Conservation (phyloP, 352 stramenopile species). For the Globisporangium canariense region DNA sequence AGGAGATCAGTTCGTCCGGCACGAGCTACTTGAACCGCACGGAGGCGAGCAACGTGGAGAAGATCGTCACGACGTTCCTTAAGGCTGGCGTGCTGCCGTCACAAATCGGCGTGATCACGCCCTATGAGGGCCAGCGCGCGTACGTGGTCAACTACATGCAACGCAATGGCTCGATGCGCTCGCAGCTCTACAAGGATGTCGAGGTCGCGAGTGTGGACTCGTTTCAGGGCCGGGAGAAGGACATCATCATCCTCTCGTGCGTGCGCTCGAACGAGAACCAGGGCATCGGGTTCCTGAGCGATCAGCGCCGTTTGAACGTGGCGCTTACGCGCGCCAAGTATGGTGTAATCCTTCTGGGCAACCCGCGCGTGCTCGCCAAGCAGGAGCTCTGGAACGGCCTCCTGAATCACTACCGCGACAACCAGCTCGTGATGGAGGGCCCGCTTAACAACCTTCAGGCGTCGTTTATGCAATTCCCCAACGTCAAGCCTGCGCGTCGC, state of each 20-base stretch:
- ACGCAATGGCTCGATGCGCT: slow-evolving; percentile 91
- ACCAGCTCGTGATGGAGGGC: slow-evolving; percentile 94
- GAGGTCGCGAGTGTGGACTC: slow-evolving; percentile 99
- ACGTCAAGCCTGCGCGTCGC: slow-evolving; percentile 39
- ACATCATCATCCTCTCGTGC: slow-evolving; percentile 98
- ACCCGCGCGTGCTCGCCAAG: slow-evolving; percentile 96
- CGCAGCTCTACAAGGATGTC: slow-evolving; percentile 96
- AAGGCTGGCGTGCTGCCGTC: slow-evolving; percentile 88
- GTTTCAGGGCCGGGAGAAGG: slow-evolving; percentile 99
- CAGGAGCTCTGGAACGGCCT: slow-evolving; percentile 96
- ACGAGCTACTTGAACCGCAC: slow-evolving; percentile 99
- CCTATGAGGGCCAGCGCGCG: slow-evolving; percentile 97
- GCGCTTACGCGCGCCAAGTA: slow-evolving; percentile 98
- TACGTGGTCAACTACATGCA: slow-evolving; percentile 99
- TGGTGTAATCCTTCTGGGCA: slow-evolving; percentile 97
- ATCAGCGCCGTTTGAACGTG: slow-evolving; percentile 98
- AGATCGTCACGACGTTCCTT: slow-evolving; percentile 97
- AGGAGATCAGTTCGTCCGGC: slow-evolving; percentile 97
- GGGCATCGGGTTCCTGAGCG: slow-evolving; percentile 98
- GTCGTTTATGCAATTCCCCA: slow-evolving; percentile 97
- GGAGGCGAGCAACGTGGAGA: slow-evolving; percentile 97
- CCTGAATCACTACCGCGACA: slow-evolving; percentile 97
- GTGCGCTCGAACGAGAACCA: slow-evolving; percentile 99
- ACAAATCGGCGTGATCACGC: slow-evolving; percentile 97
- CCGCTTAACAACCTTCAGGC: slow-evolving; percentile 95